These are phyloP conservation scores for Coniella vitis DNA, from an alignment of 2,329 filamentous ascomycete species.

Conservation along the genomic window DNA sequence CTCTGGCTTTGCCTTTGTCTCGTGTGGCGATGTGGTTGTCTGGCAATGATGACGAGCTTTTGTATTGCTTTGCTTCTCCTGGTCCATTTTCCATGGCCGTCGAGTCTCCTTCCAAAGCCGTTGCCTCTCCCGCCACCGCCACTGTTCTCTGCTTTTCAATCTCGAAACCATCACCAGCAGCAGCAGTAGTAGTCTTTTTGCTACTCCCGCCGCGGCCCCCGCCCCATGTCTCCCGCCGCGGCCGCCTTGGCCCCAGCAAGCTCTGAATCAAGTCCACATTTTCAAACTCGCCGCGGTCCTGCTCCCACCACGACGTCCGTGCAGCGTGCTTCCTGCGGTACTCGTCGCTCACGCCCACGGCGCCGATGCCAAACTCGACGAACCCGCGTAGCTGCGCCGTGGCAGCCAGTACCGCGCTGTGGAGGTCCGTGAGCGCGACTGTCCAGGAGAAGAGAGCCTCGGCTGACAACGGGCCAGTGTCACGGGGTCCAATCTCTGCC, in stretches of 20 bases:
- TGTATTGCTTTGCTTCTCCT: no score
- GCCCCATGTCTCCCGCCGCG: not conserved
- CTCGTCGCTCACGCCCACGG: slow-evolving; percentile 13
- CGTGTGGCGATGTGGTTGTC: not conserved
- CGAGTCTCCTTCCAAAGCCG: no score
- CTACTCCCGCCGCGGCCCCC: no score
- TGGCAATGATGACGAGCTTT: no score
- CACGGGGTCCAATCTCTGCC: not conserved
- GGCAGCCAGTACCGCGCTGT: slow-evolving; percentile 9
- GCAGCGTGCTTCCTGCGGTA: slow-evolving; percentile 7
- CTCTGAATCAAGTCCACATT: slow-evolving; percentile 14
- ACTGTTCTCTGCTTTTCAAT: not conserved
- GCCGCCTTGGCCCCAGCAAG: slow-evolving; percentile 1
- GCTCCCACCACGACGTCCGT: slow-evolving; percentile 12
- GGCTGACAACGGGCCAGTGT: not conserved
- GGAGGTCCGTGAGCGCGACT: slow-evolving; percentile 11
- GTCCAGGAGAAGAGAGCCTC: slow-evolving; percentile 15
- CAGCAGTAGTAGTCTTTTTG: not conserved
- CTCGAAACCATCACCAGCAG: not conserved
- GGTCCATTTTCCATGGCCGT: no score
- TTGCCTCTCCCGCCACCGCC: not conserved
- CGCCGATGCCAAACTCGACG: slow-evolving; percentile 6
- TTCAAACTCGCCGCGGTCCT: slow-evolving; percentile 12
- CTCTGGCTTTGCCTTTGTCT: not conserved
- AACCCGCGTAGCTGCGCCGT: slow-evolving; percentile 9